These are phyloP conservation scores for Phytophthora multivora DNA, from an alignment of 352 stramenopile genomes.

Conservation along the genomic window DNA sequence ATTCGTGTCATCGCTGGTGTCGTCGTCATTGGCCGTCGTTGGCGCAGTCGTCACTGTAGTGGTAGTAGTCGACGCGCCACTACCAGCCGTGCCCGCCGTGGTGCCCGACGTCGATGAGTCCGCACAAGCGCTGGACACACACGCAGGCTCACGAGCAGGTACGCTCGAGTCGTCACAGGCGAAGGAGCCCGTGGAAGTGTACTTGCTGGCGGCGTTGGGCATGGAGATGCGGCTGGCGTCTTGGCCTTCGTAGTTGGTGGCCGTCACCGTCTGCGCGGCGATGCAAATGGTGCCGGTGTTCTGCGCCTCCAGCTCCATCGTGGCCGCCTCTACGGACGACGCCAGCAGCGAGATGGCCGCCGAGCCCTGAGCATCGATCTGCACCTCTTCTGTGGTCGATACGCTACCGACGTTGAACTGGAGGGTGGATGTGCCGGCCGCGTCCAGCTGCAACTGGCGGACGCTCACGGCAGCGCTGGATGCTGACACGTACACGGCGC, in stretches of 20 bases:
- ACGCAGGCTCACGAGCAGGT: constrained; percentile 27
- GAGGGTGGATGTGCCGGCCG: constrained; percentile 14
- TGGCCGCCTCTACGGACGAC: constrained; percentile 21
- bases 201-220: constrained; percentile 37
- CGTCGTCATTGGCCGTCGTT: constrained; percentile 19
- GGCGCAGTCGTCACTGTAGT: constrained; percentile 17
- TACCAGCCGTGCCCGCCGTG: constrained; percentile 8
- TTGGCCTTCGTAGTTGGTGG: constrained; percentile 26
- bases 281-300: constrained; percentile 35
- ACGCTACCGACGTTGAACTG: constrained; percentile 36
- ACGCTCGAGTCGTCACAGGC: constrained; percentile 25
- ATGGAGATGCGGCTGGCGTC: constrained; percentile 36
- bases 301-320: constrained; percentile 27
- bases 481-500: constrained; percentile 37
- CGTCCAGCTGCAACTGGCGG: constrained; percentile 26
- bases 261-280: constrained; percentile 18
- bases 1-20: constrained; percentile 25
- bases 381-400: constrained; percentile 15
- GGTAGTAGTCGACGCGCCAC: constrained; percentile 6
- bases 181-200: constrained; percentile 26
- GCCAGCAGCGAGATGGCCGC: constrained; percentile 20
- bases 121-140: constrained; percentile 25
- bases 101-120: constrained; percentile 11
- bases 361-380: constrained; percentile 26
- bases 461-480: constrained; percentile 21